phyloP scores from a whole-genome alignment of 805 yeast species.

The Wickerhamomyces bovis region DNA sequence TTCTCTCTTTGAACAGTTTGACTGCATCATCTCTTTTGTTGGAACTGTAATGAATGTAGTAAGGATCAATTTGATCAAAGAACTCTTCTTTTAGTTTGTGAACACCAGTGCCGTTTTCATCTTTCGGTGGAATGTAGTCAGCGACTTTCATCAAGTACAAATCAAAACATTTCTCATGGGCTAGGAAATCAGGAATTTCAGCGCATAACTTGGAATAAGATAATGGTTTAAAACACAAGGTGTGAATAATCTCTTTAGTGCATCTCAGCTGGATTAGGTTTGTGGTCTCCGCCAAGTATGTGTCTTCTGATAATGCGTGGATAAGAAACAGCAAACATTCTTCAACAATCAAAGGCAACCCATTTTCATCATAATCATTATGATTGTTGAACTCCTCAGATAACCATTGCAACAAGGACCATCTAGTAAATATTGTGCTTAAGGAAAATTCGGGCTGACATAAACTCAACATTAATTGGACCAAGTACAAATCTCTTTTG shows the following conservation, averaged over 20 bases:
- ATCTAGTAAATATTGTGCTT: constrained; percentile 55
- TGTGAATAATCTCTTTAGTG: constrained; percentile 70
- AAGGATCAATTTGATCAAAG: constrained; percentile 64
- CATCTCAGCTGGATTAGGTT: constrained; percentile 47
- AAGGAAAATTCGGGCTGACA: constrained; percentile 52
- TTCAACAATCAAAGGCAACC: constrained; percentile 62
- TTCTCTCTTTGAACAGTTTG: constrained; percentile 46
- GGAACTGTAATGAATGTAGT: constrained; percentile 68
- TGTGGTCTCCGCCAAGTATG: constrained; percentile 45
- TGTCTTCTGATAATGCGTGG: constrained; percentile 60
- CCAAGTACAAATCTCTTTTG: constrained; percentile 67
- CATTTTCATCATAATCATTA: constrained; percentile 38
- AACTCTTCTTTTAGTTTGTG: constrained; percentile 60
- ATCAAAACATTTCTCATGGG: constrained; percentile 70
- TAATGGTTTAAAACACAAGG: constrained; percentile 69
- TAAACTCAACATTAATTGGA: constrained; percentile 54
- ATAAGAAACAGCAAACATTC: constrained; percentile 70
- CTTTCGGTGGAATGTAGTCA: constrained; percentile 54
- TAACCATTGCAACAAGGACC: constrained; percentile 59
- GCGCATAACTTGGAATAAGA: constrained; percentile 64
- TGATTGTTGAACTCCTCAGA: constrained; percentile 33
- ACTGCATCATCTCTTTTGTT: constrained; percentile 84
- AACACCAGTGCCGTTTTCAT: constrained; percentile 51
- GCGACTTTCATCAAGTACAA: constrained; percentile 51
- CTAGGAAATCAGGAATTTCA: constrained; percentile 69